Evolutionary conservation across 2,329 filamentous ascomycete species (phyloP), one percentile per base, ranked within the genome.

Genomic region (Mycocentrospora acerina): DNA sequence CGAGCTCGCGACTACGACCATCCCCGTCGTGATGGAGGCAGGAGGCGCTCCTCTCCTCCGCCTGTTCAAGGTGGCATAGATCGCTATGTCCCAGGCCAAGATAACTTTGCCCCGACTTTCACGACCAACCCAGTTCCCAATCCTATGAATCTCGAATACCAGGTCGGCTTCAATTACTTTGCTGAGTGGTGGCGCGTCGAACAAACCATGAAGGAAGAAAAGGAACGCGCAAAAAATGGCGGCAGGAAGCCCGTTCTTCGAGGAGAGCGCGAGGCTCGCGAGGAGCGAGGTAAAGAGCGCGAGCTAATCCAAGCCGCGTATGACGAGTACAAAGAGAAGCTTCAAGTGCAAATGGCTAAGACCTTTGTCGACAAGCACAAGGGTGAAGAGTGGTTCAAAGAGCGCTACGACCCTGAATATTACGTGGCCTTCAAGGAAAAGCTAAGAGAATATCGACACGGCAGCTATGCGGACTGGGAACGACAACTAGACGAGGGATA

Each of bases 321-420:
- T 44, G 81, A 84, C 55, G 66, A 74, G 27, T 85, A 85, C 70
- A 85, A 85, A 61, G 77, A 79, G 54, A 80, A 82, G 42, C 70
- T 83, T 9, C 81, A 83, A 52, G 71, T 81, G 24, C 78, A 79
- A 51, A 91, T 95, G 85, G 90, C 93, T 1, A 83, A 90, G 50
- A 76, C 80, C 1, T 98, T 98, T 64, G 93, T 98, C 28, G 81
- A 85, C 33, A 86, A 90, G 55, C 93, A 98, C 70, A 95, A 95
- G 65, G 83, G 83, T 29, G 93, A 98, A 66, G 91, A 98, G 64
- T 98, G 93, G 93, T 98, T 98, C 72, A 88, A 85, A 55, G 93
- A 98, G 69, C 84, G 89, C 63, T 98, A 98, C 57, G 84, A 94
- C 19, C 81, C 88, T 1, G 88, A 93, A 53, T 82, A 91, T 37